phyloP scores from a whole-genome alignment of 805 yeast species.

The Candida coleopterorum region DNA sequence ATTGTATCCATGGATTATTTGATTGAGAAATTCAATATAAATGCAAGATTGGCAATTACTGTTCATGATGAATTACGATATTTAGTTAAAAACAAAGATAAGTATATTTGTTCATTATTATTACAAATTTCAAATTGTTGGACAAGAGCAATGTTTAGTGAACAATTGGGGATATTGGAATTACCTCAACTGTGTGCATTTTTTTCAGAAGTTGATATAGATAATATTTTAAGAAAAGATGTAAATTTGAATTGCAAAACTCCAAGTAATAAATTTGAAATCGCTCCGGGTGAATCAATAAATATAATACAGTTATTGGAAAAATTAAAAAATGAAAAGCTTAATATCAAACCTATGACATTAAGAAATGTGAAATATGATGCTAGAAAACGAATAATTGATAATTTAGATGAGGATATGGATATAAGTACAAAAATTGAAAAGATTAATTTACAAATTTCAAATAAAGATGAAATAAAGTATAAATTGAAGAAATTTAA shows the following conservation, averaged over 20 bases:
- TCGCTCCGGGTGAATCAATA: conserved; percentile 75
- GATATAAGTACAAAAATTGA: conserved; percentile 15
- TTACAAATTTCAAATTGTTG: conserved; percentile 87
- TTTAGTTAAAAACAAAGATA: conserved; percentile 67
- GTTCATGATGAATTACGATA: conserved; percentile 95
- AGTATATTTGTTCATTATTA: conserved; percentile 72
- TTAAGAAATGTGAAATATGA: conserved; percentile 3
- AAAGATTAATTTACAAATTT: conserved; percentile 24
- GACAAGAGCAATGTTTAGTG: conserved; percentile 95
- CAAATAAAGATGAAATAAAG: conserved; percentile 13
- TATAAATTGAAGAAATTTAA: conserved; percentile 19
- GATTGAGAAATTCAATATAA: conserved; percentile 53
- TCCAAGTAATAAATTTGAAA: conserved; percentile 71
- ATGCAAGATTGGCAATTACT: conserved; percentile 77
- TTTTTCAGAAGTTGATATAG: conserved; percentile 91
- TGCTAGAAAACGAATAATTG: conserved; percentile 24
- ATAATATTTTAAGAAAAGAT: conserved; percentile 82
- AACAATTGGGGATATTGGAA: conserved; percentile 82
- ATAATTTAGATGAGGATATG: conserved; percentile 20
- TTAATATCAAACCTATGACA: conserved; percentile 4
- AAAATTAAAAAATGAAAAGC: conserved; percentile 19
- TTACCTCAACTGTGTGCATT: conserved; percentile 95
- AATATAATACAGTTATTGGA: conserved; percentile 53
- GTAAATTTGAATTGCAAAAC: conserved; percentile 90
- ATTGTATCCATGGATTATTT: conserved; percentile 86